Conservation (phyloP, 2,329 filamentous ascomycete genomes). For the Aspergillus chevalieri region DNA sequence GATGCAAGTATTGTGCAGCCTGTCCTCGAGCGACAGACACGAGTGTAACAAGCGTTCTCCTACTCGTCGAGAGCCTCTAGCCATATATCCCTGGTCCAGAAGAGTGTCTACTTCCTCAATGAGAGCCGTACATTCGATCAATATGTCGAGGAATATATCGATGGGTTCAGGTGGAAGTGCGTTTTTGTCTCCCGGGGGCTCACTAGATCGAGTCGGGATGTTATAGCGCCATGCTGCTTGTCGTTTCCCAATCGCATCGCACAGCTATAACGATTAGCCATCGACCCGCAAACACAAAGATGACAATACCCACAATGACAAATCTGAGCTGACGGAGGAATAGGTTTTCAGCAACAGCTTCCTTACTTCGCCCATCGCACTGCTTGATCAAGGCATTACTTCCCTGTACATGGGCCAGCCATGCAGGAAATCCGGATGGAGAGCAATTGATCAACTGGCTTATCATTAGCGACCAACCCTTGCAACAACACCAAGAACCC, state of each 20-base stretch:
- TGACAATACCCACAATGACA: constrained; percentile 10
- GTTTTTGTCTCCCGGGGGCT: not conserved
- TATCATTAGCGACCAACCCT: not conserved
- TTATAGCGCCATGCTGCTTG: constrained; percentile 11
- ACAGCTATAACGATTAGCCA: constrained; percentile 6
- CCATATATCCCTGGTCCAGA: constrained; percentile 1
- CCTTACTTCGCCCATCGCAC: constrained; percentile 2
- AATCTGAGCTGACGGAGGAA: constrained; percentile 17
- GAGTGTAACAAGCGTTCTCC: constrained; percentile 7
- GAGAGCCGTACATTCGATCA: constrained; percentile 12
- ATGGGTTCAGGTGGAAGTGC: constrained; percentile 8
- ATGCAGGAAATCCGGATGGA: constrained; percentile 14
- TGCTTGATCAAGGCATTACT: constrained; percentile 13
- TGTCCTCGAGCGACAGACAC: constrained; percentile 10
- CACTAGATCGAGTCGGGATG: constrained; percentile 2
- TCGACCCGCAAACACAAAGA: not conserved
- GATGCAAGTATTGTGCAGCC: constrained; percentile 7
- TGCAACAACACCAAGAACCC: not conserved
- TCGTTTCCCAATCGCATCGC: constrained; percentile 14
- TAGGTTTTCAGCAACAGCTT: constrained; percentile 8
- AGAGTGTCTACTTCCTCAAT: constrained; percentile 13
- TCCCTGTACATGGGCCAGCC: constrained; percentile 18
- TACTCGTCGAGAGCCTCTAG: not conserved
- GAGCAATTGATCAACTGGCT: constrained; percentile 15
- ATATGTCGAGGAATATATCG: constrained; percentile 12